Percentiles rank a stretch among this genome's conserved stretches.
phyloP scores from a whole-genome alignment of 495 filamentous ascomycete species.

The Trichoderma gamsii region DNA sequence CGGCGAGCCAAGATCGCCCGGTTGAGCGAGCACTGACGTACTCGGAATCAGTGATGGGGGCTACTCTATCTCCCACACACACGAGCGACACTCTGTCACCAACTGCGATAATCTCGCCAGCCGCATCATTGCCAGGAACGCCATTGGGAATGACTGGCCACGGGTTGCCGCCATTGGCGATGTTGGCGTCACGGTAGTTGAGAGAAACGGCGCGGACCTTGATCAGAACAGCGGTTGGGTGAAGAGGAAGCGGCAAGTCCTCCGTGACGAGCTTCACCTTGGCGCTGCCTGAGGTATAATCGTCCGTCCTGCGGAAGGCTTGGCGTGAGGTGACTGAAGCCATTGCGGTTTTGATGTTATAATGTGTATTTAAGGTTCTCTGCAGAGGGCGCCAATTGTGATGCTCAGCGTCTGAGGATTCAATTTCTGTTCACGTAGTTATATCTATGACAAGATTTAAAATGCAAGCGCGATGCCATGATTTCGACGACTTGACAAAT shows the following conservation, averaged over 20 bases:
- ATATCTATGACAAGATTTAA: no score
- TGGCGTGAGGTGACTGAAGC: no score
- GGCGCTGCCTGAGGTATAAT: no score
- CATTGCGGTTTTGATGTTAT: no score
- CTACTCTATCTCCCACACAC: background rate
- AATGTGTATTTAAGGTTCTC: no score
- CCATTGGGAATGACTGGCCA: slow-evolving; percentile 32
- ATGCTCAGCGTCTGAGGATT: no score
- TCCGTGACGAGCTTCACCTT: slow-evolving; percentile 23
- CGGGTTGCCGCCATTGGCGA: slow-evolving; percentile 34
- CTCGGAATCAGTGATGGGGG: background rate
- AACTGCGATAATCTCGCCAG: slow-evolving; percentile 33
- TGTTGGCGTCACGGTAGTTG: slow-evolving; percentile 41
- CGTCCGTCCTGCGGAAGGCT: no score
- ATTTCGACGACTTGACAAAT: no score
- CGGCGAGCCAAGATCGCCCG: background rate
- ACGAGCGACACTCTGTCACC: slow-evolving; percentile 27
- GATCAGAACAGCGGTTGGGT: slow-evolving; percentile 31
- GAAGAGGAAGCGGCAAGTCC: slow-evolving; percentile 20
- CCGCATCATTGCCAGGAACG: slow-evolving; percentile 33
- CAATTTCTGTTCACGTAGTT: no score
- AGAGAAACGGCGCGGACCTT: slow-evolving; percentile 35
- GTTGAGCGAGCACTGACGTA: background rate
- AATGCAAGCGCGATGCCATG: no score
- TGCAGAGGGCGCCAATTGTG: no score